Evolutionary conservation across 2,329 filamentous ascomycete genomes (phyloP).

Genomic region (Calonectria naviculata): DNA sequence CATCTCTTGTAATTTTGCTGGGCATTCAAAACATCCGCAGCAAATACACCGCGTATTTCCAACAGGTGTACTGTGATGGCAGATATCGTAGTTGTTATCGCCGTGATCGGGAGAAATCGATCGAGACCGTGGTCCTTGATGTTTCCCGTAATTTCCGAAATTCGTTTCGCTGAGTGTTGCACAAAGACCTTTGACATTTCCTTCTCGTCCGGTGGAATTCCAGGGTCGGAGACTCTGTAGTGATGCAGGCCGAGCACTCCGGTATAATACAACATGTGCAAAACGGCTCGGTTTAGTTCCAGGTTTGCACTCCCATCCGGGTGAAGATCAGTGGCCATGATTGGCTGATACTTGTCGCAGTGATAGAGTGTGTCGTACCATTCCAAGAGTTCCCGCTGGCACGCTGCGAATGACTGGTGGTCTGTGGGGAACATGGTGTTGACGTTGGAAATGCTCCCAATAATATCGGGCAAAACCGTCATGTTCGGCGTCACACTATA

Average conservation of each 20-base stretch:
- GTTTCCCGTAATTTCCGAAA: conserved; percentile 60
- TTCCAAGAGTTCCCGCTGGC: conserved; percentile 76
- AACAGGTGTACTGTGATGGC: not conserved
- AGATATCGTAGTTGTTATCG: not conserved
- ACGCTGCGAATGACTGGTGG: conserved; percentile 45
- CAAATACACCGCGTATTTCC: not conserved
- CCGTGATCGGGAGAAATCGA: not conserved
- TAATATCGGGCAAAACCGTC: conserved; percentile 79
- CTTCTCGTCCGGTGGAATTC: conserved; percentile 71
- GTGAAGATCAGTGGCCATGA: conserved; percentile 47
- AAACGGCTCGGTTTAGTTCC: conserved; percentile 79
- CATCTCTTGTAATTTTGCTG: not conserved
- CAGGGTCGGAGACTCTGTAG: conserved; percentile 73
- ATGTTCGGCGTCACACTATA: conserved; percentile 49
- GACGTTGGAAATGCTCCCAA: conserved; percentile 79
- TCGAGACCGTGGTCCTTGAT: not conserved
- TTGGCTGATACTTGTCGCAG: conserved; percentile 73
- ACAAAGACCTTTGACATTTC: conserved; percentile 85
- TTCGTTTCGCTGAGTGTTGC: conserved; percentile 82
- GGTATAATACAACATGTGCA: conserved; percentile 93
- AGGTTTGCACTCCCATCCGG: conserved; percentile 54
- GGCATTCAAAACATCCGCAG: not conserved
- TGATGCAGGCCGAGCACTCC: conserved; percentile 89
- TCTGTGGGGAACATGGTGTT: conserved; percentile 74
- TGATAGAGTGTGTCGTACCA: conserved; percentile 80